Evolutionary conservation across 495 filamentous ascomycete species (phyloP).

Genomic region (Daldinia vernicosa): DNA sequence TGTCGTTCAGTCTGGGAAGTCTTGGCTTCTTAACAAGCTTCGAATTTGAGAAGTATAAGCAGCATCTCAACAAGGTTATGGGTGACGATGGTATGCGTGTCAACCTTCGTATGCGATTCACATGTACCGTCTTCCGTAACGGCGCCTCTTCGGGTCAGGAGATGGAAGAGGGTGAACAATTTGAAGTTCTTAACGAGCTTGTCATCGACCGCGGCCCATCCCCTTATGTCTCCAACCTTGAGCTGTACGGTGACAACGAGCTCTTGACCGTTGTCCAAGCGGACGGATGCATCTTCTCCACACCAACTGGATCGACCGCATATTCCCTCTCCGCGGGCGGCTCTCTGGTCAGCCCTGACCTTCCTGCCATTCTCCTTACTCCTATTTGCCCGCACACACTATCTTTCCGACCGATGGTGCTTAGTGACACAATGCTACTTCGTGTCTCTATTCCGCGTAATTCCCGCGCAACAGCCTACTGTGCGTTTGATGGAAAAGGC

Average conservation of each 20-base stretch:
- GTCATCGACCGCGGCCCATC: constrained; percentile 97
- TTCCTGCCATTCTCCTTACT: constrained; percentile 95
- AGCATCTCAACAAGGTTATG: constrained; percentile 84
- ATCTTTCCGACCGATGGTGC: constrained; percentile 97
- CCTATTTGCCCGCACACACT: constrained; percentile 98
- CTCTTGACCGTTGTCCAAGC: constrained; percentile 94
- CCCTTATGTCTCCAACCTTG: constrained; percentile 94
- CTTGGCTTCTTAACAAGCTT: constrained; percentile 94
- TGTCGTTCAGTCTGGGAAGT: constrained; percentile 88
- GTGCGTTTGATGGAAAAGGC: constrained; percentile 95
- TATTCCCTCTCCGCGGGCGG: constrained; percentile 97
- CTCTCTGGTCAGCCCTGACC: constrained; percentile 94
- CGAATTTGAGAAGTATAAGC: constrained; percentile 83
- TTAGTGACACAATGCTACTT: constrained; percentile 91
- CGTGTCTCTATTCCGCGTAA: constrained; percentile 84
- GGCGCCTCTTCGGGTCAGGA: constrained; percentile 54
- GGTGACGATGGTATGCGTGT: constrained; percentile 93
- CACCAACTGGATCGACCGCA: constrained; percentile 92
- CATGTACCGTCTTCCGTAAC: constrained; percentile 88
- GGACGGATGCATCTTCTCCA: constrained; percentile 96
- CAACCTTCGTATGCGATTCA: constrained; percentile 96
- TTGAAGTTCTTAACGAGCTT: constrained; percentile 95
- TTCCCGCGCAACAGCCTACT: constrained; percentile 91
- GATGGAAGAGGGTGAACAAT: constrained; percentile 81
- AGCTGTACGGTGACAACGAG: constrained; percentile 92